These are phyloP conservation scores for Pholiota molesta DNA, from an alignment of 768 basidiomycete species.

Conservation along the genomic window DNA sequence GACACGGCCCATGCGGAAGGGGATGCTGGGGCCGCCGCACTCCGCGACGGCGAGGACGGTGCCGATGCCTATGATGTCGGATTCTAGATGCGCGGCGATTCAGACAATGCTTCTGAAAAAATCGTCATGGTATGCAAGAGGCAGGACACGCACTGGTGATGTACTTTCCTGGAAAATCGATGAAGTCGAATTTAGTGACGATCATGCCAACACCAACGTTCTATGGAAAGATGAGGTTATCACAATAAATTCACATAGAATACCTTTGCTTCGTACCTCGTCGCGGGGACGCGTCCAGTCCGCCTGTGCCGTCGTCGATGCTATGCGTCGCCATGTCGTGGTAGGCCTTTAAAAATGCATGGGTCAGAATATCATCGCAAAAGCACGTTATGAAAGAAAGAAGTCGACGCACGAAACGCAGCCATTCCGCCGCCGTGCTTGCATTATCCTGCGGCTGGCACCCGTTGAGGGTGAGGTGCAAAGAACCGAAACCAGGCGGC, in stretches of 20 bases:
- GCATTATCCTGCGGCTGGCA: constrained; percentile 21
- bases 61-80: constrained; percentile 46
- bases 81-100: constrained; percentile 25
- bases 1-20: constrained; percentile 43
- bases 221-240: constrained; percentile 22
- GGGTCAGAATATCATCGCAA: not conserved
- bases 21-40: constrained; percentile 49
- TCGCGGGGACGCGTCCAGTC: constrained; percentile 41
- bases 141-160: constrained; percentile 35
- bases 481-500: constrained; percentile 32
- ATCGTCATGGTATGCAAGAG: not conserved
- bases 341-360: constrained; percentile 32
- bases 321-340: constrained; percentile 45
- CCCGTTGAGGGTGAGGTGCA: constrained; percentile 32
- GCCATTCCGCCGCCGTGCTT: constrained; percentile 42
- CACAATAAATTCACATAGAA: not conserved
- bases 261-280: constrained; percentile 29
- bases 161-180: constrained; percentile 40
- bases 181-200: constrained; percentile 37
- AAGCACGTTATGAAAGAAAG: not conserved
- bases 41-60: constrained; percentile 38
- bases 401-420: constrained; percentile 35
- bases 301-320: constrained; percentile 38
- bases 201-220: constrained; percentile 44
- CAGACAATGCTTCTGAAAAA: no score